Evolutionary conservation across 139 green algal genomes (phyloP), one percentile per base, ranked within the genome.

Genomic region (Desmodesmus armatus): DNA sequence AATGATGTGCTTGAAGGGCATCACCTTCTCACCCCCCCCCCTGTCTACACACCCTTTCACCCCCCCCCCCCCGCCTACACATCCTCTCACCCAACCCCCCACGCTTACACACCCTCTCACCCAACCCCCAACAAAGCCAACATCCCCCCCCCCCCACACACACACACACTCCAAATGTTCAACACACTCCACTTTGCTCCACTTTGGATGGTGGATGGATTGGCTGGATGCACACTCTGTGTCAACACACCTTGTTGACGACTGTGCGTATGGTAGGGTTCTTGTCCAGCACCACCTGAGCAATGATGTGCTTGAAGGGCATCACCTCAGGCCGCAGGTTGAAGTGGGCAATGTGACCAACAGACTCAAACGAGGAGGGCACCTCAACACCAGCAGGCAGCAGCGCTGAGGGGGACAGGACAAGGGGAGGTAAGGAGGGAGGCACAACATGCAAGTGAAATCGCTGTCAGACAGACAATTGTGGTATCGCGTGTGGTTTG

Each of bases 271-370:
- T 90, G 31, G 89, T 62, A 1, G 94, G 91, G 86, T 99, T 99
- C 82, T 99, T 99, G 87, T 99, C 97, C 47, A 99, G 37, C 13
- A 87, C 70, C 31, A 79, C 83, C 74, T 79, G 63, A 0, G 90
- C 96, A 33, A 98, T 96, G 33, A 97, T 4, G 21, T 89, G 53
- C 75, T 96, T 96, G 91, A 95, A 96, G 0, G 95, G 94, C 74
- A 98, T 87, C 80, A 96, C 90, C 55, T 98, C 95, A 33, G 97
- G 92, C 0, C 93, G 70, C 63, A 99, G 90, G 87, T 99, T 99
- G 3, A 99, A 78, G 85, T 99, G 97, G 1, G 97, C 87, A 27
- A 99, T 96, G 89, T 99, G 97, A 25, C 97, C 97, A 1, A 99
- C 87, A 2, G 84, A 95, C 88, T 99, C 97, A 87, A 99, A 99